Percentiles rank a stretch among this genome's conserved stretches.
phyloP scores from a whole-genome alignment of 2,329 filamentous ascomycete genomes.

The Epichloe baconii region DNA sequence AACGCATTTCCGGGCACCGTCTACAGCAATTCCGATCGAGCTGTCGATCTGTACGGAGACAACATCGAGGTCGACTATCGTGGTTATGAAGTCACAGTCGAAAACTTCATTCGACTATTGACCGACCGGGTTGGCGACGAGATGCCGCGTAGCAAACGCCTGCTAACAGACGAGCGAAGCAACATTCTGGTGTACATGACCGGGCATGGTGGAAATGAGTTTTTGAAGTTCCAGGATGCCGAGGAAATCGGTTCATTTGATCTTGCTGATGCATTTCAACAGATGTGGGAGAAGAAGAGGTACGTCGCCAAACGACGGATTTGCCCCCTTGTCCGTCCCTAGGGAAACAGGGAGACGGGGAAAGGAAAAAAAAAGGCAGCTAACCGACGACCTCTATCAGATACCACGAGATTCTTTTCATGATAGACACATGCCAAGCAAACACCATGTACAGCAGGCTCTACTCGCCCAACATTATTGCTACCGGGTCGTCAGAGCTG shows the following conservation, averaged over 20 bases:
- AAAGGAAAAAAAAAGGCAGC: not conserved
- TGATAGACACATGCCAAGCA: conserved; percentile 99
- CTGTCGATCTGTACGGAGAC: conserved; percentile 91
- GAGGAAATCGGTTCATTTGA: conserved; percentile 97
- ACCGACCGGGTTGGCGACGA: conserved; percentile 91
- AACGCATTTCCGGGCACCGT: conserved; percentile 97
- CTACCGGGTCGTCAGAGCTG: conserved; percentile 89
- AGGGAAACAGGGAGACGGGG: not conserved
- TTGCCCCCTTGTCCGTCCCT: not conserved
- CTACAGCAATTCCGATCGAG: conserved; percentile 94
- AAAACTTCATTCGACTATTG: conserved; percentile 92
- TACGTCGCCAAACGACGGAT: conserved; percentile 17
- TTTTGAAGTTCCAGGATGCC: conserved; percentile 94
- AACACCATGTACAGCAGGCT: conserved; percentile 99
- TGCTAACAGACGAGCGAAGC: conserved; percentile 87
- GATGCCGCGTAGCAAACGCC: conserved; percentile 84
- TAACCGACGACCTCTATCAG: conserved; percentile 22
- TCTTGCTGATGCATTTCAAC: conserved; percentile 90
- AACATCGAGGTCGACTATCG: conserved; percentile 98
- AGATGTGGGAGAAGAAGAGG: conserved; percentile 99
- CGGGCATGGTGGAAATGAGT: conserved; percentile 93
- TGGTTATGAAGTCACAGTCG: conserved; percentile 95
- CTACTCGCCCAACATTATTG: conserved; percentile 96
- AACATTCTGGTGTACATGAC: conserved; percentile 99
- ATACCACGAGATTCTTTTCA: conserved; percentile 96